A percentile compares a stretch with the other conserved stretches of the same genome.
phyloP scores from a whole-genome alignment of 371 early-diverging fungal species.

The Lichtheimia corymbifera region DNA sequence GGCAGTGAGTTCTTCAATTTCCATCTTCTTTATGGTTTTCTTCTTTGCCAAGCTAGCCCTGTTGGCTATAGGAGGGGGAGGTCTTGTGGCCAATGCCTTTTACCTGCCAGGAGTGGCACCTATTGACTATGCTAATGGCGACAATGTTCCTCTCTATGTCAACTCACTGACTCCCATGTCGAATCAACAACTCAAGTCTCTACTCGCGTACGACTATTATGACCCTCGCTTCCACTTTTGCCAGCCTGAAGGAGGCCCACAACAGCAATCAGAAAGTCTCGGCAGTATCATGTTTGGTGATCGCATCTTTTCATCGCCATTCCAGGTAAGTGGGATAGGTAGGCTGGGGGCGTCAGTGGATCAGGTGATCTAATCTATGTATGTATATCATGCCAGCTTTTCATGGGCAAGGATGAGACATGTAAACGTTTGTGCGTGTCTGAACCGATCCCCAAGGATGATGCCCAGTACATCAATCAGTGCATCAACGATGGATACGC shows the following conservation, averaged over 20 bases:
- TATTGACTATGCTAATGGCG: slow-evolving; percentile 69
- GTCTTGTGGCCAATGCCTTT: slow-evolving; percentile 45
- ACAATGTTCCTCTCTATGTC: slow-evolving; percentile 73
- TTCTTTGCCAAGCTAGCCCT: slow-evolving; percentile 7
- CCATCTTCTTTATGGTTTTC: slow-evolving; percentile 5
- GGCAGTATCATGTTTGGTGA: slow-evolving; percentile 94
- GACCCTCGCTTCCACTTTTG: slow-evolving; percentile 84
- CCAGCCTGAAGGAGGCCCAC: slow-evolving; percentile 61
- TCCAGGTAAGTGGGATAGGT: slow-evolving; percentile 50
- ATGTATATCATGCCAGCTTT: slow-evolving; percentile 17
- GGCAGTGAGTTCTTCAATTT: too few species aligned
- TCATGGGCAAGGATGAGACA: slow-evolving; percentile 32
- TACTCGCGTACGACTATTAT: slow-evolving; percentile 87
- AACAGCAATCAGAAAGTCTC: slow-evolving; percentile 74
- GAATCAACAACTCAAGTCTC: slow-evolving; percentile 59
- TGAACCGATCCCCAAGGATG: slow-evolving; percentile 55
- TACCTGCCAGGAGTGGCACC: slow-evolving; percentile 95
- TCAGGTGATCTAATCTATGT: not conserved
- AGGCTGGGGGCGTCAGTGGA: too few species aligned
- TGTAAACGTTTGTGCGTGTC: slow-evolving; percentile 69
- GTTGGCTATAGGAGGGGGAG: slow-evolving; percentile 1
- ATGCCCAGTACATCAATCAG: slow-evolving; percentile 81
- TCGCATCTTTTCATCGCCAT: slow-evolving; percentile 81
- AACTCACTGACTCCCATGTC: slow-evolving; percentile 81
- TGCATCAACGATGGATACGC: slow-evolving; percentile 79